These are phyloP conservation scores for Podospora pseudoanserina DNA, from an alignment of 495 filamentous ascomycete genomes.

Conservation along the genomic window DNA sequence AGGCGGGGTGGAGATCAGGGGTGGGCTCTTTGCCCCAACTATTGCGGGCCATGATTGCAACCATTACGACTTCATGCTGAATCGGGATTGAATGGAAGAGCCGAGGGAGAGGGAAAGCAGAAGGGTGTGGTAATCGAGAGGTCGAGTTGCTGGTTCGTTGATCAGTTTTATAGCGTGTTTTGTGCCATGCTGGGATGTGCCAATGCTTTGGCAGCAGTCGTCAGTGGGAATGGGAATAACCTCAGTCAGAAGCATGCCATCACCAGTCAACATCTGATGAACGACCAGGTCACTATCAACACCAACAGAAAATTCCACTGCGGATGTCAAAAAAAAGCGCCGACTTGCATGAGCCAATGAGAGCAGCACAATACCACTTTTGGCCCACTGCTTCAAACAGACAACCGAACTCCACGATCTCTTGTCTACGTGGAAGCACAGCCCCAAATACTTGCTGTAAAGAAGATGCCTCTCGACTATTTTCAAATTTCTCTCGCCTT, in stretches of 20 bases:
- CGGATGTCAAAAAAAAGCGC: background rate
- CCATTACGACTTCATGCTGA: background rate
- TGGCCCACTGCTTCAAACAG: background rate
- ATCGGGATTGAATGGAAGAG: background rate
- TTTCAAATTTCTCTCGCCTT: no score
- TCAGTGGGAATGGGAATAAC: background rate
- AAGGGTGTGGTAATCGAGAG: background rate
- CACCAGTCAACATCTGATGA: background rate
- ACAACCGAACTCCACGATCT: background rate
- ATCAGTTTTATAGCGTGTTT: background rate
- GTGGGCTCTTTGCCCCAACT: background rate
- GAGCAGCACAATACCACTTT: background rate
- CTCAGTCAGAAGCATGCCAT: background rate
- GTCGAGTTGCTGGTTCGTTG: background rate
- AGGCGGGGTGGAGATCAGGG: background rate
- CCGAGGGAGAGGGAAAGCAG: background rate
- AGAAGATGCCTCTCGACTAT: no score
- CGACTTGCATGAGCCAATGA: background rate
- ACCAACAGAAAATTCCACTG: background rate
- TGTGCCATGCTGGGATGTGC: background rate
- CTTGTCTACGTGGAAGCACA: no score
- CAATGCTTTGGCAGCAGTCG: background rate
- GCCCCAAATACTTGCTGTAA: no score
- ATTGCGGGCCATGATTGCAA: background rate
- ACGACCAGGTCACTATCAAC: background rate